Evolutionary conservation across 495 filamentous ascomycete genomes (phyloP), one percentile per base, ranked within the genome.

Genomic region (Penicillium herquei): DNA sequence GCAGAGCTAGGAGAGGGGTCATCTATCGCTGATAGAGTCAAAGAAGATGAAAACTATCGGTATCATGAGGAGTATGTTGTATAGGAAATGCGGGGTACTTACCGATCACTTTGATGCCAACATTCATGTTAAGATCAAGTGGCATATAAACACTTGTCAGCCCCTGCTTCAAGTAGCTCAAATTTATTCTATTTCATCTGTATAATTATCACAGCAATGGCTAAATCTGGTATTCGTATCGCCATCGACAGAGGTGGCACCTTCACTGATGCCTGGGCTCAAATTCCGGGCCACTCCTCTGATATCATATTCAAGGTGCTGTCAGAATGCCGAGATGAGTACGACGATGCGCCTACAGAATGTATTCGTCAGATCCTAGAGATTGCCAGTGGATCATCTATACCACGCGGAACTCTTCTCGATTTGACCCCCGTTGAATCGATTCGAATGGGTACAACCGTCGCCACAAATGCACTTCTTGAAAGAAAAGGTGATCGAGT

Each of bases 381-480:
- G 30, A 44, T 12, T n/a, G 34, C 34, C 1, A 34, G 14, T 16
- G 45, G 37, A 7, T 42, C 44, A 16, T 17, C 53, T 2, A 43
- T 55, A 8, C 53, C 53, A 7, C 44, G 53, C 31, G 53, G 53
- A 10, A 42, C 44, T 1, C 31, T 42, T 7, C 14, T 55, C 13
- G 46, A 55, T 40, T 30, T 55, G 1, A 49, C 8, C 6, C 26
- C 44, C 12, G 53, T 49, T 5, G 76, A 52, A 58, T 79, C 48
- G 14, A 58, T 62, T 21, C 63, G 57, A 2, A 66, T 60, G 52
- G 59, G 53, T 14, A 66, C 59, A 39, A 65, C 63, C 2, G 55
- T 65, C 10, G 63, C 63, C 4, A 65, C 63, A 3, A 65, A 65
- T 51, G 63, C 62, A 17, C 51, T 65, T n/a, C 46, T 65, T 8